Conservation (phyloP, 345 rosid genomes). For the Erodium maritimum region DNA sequence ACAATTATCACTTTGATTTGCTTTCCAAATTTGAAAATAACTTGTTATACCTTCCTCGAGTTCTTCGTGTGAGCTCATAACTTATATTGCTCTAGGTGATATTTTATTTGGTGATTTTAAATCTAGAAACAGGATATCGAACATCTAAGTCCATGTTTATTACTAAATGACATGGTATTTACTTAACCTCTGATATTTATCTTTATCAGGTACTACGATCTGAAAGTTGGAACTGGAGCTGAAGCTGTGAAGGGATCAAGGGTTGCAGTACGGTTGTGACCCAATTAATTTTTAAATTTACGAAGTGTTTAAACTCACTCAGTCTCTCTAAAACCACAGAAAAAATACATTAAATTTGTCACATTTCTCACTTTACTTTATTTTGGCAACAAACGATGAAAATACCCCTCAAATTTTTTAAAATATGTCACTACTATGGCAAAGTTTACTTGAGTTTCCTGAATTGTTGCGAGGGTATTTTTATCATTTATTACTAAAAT, state of each 20-base stretch:
- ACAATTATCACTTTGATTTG: not conserved
- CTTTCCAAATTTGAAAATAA: not conserved
- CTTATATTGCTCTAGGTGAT: not conserved
- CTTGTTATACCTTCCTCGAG: not conserved
- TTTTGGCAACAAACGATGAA: too few species aligned
- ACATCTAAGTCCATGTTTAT: not conserved
- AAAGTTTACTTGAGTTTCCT: too few species aligned
- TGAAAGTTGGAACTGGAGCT: conserved; percentile 71
- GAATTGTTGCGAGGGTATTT: too few species aligned
- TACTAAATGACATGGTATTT: not conserved
- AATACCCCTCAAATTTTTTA: too few species aligned
- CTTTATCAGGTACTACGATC: conserved; percentile 71
- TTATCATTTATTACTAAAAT: too few species aligned
- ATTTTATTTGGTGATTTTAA: not conserved
- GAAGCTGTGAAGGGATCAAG: conserved; percentile 84
- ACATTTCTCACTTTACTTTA: too few species aligned
- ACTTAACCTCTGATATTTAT: conserved; percentile 11
- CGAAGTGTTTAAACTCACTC: not conserved
- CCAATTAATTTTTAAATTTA: conserved; percentile 25
- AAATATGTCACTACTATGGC: too few species aligned
- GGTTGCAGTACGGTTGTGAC: conserved; percentile 96
- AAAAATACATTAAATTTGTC: too few species aligned
- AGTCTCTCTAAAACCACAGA: too few species aligned
- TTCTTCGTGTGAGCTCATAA: not conserved
- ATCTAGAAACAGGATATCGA: not conserved